A percentile compares a stretch with the other conserved stretches of the same genome.
phyloP scores from a whole-genome alignment of 1,284 basidiomycete species.

The Serendipita sp. region DNA sequence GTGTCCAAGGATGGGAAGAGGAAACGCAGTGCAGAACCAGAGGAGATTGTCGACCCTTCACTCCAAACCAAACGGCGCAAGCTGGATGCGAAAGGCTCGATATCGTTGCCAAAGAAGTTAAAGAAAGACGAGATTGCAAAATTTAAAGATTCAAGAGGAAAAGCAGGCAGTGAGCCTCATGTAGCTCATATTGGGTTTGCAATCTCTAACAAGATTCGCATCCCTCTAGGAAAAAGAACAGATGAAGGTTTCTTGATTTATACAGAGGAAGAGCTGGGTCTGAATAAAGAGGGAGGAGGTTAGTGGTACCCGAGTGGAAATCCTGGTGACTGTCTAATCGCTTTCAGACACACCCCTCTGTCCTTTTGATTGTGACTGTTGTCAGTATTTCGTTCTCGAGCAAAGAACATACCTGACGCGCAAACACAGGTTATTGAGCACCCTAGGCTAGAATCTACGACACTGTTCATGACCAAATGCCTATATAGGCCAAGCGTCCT shows the following conservation, averaged over 20 bases:
- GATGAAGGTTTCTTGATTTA: neutral
- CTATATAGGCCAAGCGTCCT: neutral
- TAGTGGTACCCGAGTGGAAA: neutral
- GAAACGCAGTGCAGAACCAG: neutral
- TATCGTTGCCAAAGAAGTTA: neutral
- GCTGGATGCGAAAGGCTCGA: neutral
- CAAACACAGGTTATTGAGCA: neutral
- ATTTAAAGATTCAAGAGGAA: neutral
- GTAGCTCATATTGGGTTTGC: neutral
- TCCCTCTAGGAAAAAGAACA: neutral
- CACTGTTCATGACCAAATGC: neutral
- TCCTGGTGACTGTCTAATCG: neutral
- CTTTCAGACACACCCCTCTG: neutral
- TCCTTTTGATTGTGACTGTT: constrained; percentile 1
- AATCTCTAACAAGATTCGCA: neutral
- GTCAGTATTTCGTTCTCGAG: neutral
- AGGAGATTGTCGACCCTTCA: neutral
- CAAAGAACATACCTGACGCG: neutral
- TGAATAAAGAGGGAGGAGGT: constrained; percentile 4
- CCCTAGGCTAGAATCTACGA: neutral
- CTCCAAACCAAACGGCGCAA: neutral
- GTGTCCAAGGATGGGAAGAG: neutral
- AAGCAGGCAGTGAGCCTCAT: neutral
- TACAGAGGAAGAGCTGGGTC: neutral
- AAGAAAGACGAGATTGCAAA: neutral